These are phyloP conservation scores for Helotiales sp. DNA, from an alignment of 2,329 filamentous ascomycete genomes.

Conservation along the genomic window DNA sequence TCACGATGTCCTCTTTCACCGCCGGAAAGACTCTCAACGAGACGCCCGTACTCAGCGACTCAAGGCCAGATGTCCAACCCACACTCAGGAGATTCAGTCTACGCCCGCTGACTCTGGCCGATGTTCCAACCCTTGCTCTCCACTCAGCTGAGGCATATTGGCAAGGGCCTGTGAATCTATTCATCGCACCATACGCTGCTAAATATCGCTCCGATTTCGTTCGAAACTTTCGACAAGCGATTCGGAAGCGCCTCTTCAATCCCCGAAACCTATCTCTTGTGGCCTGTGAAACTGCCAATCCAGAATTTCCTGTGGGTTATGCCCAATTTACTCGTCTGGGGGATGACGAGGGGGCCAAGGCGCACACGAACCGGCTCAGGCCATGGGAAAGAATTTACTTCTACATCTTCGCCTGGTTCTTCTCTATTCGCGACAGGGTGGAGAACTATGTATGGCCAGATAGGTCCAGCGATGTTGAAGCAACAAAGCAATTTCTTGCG, in stretches of 20 bases:
- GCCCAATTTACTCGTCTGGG: constrained; percentile 31
- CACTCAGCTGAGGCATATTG: constrained; percentile 24
- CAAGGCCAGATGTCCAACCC: not conserved
- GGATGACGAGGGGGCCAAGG: constrained; percentile 27
- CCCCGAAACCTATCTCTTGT: constrained; percentile 26
- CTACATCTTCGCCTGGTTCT: constrained; percentile 20
- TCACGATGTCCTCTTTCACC: not conserved
- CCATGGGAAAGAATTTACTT: not conserved
- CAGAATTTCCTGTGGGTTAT: constrained; percentile 25
- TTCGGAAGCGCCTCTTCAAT: constrained; percentile 16
- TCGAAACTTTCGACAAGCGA: constrained; percentile 17
- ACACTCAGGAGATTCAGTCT: constrained; percentile 13
- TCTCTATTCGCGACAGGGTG: constrained; percentile 14
- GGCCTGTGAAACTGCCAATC: constrained; percentile 22
- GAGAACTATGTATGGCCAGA: constrained; percentile 28
- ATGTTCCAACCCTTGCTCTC: constrained; percentile 22
- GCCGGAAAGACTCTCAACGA: not conserved
- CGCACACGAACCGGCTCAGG: not conserved
- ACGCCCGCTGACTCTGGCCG: constrained; percentile 28
- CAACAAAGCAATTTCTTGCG: constrained; percentile 11
- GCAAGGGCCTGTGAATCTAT: constrained; percentile 19
- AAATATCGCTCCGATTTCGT: constrained; percentile 22
- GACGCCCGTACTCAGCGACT: not conserved
- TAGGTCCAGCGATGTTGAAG: constrained; percentile 19
- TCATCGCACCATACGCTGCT: constrained; percentile 23